Percentiles rank a stretch among this genome's conserved stretches.
These are phyloP conservation scores for Candida fluviatilis DNA, from an alignment of 805 yeast species.

Conservation along the genomic window DNA sequence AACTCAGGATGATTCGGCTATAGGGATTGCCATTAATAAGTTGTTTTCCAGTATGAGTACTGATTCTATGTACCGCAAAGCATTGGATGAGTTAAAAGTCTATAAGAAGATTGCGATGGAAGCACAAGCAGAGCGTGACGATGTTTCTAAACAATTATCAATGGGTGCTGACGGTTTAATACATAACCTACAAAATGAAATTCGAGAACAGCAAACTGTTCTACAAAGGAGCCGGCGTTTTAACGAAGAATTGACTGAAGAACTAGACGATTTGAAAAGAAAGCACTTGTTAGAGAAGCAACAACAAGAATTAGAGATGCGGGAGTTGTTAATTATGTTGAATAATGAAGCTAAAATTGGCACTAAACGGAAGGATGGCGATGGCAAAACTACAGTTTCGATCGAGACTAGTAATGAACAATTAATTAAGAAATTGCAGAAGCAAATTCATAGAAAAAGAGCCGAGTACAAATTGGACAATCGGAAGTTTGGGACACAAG, in stretches of 20 bases:
- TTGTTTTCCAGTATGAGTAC: conserved; percentile 71
- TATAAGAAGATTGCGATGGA: conserved; percentile 50
- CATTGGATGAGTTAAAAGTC: conserved; percentile 51
- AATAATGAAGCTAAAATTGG: conserved; percentile 42
- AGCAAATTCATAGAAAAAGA: conserved; percentile 43
- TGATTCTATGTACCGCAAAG: conserved; percentile 80
- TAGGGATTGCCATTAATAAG: conserved; percentile 73
- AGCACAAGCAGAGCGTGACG: conserved; percentile 56
- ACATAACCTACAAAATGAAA: conserved; percentile 53
- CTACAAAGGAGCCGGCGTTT: conserved; percentile 57
- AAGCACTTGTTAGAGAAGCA: conserved; percentile 63
- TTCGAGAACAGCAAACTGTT: conserved; percentile 59
- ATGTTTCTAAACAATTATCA: conserved; percentile 59
- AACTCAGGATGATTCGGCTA: conserved; percentile 44
- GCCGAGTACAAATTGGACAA: conserved; percentile 45
- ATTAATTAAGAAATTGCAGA: conserved; percentile 39
- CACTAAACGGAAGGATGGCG: conserved; percentile 23
- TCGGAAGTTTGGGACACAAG: conserved; percentile 44
- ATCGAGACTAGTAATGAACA: conserved; percentile 31
- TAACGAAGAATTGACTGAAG: conserved; percentile 55
- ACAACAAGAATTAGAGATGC: conserved; percentile 70
- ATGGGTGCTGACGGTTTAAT: conserved; percentile 77
- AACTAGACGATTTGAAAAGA: conserved; percentile 59
- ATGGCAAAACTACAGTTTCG: conserved; percentile 34
- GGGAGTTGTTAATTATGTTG: conserved; percentile 63